These are phyloP conservation scores for Nemania sp. DNA, from an alignment of 2,329 filamentous ascomycete genomes.

Conservation along the genomic window DNA sequence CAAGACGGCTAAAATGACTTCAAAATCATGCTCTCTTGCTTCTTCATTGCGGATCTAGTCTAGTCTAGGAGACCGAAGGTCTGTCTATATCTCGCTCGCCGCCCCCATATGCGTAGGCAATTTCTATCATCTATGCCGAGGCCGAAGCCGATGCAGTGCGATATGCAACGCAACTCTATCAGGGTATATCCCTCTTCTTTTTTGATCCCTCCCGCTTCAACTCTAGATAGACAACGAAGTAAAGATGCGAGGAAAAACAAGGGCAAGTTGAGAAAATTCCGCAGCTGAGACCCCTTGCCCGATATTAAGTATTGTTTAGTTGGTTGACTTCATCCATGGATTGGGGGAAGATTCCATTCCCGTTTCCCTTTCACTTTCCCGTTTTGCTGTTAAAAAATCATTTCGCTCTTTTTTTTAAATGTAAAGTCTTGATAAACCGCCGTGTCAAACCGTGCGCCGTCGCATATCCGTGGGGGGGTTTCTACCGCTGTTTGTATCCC, in stretches of 20 bases:
- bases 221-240: not conserved
- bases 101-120: not conserved
- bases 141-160: conserved; percentile 36
- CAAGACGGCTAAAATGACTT: conserved; percentile 2
- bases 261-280: no score
- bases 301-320: conserved; percentile 14
- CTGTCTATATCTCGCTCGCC: not conserved
- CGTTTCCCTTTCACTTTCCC: not conserved
- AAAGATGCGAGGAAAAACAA: not conserved
- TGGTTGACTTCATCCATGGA: not conserved
- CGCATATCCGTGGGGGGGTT: conserved; percentile 17
- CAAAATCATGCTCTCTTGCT: conserved; percentile 6
- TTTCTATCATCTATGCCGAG: conserved; percentile 17
- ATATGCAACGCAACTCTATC: conserved; percentile 35
- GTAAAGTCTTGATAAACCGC: conserved; percentile 8
- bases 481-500: not conserved
- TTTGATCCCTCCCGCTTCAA: conserved; percentile 26
- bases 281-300: not conserved
- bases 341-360: no score
- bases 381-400: conserved; percentile 4
- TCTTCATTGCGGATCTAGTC: not conserved
- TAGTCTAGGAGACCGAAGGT: not conserved
- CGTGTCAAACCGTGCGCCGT: conserved; percentile 25
- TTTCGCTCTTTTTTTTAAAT: conserved; percentile 12
- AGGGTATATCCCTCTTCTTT: conserved; percentile 40